These are phyloP conservation scores for Candida awuae DNA, from an alignment of 805 yeast genomes.

Conservation along the genomic window DNA sequence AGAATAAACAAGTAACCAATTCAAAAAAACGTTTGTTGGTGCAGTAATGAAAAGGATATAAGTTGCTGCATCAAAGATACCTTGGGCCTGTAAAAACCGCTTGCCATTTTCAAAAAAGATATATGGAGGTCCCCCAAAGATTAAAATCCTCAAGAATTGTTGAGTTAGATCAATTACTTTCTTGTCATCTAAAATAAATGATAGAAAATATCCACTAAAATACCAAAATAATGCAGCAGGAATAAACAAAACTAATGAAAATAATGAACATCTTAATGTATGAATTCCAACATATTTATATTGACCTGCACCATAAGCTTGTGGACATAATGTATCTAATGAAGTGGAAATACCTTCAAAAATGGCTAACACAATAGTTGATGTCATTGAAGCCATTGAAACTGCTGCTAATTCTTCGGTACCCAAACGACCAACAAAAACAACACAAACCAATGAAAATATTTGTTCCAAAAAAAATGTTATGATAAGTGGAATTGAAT, in stretches of 20 bases:
- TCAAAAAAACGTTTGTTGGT: constrained; percentile 59
- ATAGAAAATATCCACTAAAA: constrained; percentile 42
- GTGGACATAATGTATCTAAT: constrained; percentile 72
- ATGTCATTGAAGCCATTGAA: constrained; percentile 70
- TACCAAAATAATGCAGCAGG: constrained; percentile 62
- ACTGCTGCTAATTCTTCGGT: constrained; percentile 68
- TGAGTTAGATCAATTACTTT: constrained; percentile 48
- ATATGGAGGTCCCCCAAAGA: constrained; percentile 68
- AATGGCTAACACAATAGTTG: constrained; percentile 63
- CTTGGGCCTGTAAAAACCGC: constrained; percentile 69
- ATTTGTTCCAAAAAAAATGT: constrained; percentile 55
- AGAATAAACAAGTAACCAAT: constrained; percentile 62
- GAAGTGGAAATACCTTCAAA: constrained; percentile 73
- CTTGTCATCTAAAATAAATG: constrained; percentile 37
- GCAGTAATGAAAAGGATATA: constrained; percentile 60
- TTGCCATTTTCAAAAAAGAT: constrained; percentile 64
- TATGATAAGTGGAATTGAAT: constrained; percentile 49
- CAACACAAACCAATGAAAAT: constrained; percentile 66
- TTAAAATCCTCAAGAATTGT: constrained; percentile 44
- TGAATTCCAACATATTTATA: constrained; percentile 58
- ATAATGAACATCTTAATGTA: constrained; percentile 55
- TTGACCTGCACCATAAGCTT: constrained; percentile 66
- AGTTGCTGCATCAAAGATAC: constrained; percentile 73
- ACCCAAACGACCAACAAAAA: constrained; percentile 72
- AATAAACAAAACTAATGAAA: constrained; percentile 48